Base-by-base conservation (phyloP, 2,329 filamentous ascomycete species). In the Lithohypha guttulata region DNA sequence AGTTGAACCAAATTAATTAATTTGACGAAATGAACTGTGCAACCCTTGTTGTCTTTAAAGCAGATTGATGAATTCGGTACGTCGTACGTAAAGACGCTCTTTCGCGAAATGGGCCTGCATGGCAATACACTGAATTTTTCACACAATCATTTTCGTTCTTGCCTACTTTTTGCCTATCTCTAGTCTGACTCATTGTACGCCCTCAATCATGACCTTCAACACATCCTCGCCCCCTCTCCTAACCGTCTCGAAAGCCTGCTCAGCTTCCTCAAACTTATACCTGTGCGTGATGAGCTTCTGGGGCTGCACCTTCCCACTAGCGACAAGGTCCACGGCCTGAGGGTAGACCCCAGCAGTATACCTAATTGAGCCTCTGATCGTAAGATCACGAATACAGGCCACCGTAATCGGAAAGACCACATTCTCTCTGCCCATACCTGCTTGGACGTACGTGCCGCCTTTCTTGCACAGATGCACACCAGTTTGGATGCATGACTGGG, bases 321-420 rank as follows among this genome's bases (percentile, higher is more conserved):
- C 59, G 11, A 74, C 58, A 4, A 75, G 53, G 27, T 68, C 57
- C 1, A 75, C 56, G 0, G 70, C 70, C 4, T 59, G 49, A 0
- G 66, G 62, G 49, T 71, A 74, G 44, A 64, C 67, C 1, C 70
- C 69, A 0, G 61, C 55, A 3, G 59, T 62, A 43, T 74, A 75
- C 2, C 69, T 59, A 35, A 74, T 70, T 0, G 63, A 69, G 2
- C 70, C 71, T 37, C 66, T 64, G 43, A 73, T 57, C 2, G 53
- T 65, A 31, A 73, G 50, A 1, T 59, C 70, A 4, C 64, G 59
- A 42, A 66, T 68, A 42, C 66, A 72, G 2, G 63, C 62, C 0
- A 61, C 61, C 0, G 63, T 67, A 41, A 73, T 72, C 0, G 70
- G 69, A 39, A 73, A 72, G 1, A 62, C 51, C 9, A 73, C 61